These are phyloP conservation scores for Rauvolfia tetraphylla DNA, from an alignment of 257 asterid species.

Conservation along the genomic window DNA sequence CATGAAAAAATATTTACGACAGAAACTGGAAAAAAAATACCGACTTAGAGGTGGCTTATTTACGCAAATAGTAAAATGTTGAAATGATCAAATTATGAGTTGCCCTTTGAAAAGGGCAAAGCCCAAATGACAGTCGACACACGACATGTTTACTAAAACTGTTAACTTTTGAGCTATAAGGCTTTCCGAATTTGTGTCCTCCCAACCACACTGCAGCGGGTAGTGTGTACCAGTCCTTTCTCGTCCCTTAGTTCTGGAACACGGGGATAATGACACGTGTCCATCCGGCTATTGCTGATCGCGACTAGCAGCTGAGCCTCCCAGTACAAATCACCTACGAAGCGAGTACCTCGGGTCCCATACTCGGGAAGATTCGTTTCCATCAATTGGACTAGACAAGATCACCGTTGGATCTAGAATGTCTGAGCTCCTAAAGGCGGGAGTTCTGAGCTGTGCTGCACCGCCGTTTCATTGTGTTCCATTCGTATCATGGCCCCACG, in stretches of 20 bases:
- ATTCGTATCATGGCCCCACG: conserved; percentile 6
- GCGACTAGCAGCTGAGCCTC: conserved; percentile 16
- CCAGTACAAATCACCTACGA: conserved; percentile 11
- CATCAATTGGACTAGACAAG: conserved; percentile 24
- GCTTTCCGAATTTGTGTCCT: not conserved
- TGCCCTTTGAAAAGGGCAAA: not conserved
- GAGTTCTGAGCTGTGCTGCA: conserved; percentile 24
- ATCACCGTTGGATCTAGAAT: conserved; percentile 45
- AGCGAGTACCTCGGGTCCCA: conserved; percentile 18
- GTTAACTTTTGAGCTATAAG: not conserved
- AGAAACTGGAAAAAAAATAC: too few relatives aligned
- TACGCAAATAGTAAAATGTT: not conserved
- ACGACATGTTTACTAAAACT: not conserved
- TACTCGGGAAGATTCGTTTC: conserved; percentile 38
- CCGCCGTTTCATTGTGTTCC: conserved; percentile 17
- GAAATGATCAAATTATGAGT: not conserved
- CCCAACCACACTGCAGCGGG: not conserved
- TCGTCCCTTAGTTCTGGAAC: not conserved
- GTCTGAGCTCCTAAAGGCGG: conserved; percentile 13
- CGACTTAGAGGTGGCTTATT: too few relatives aligned
- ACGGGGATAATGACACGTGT: conserved; percentile 28
- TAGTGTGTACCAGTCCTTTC: not conserved
- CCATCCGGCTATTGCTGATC: not conserved
- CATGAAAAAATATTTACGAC: too few relatives aligned
- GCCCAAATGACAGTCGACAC: not conserved